These are phyloP conservation scores for Gossypium turneri DNA, from an alignment of 345 rosid genomes.

Conservation along the genomic window DNA sequence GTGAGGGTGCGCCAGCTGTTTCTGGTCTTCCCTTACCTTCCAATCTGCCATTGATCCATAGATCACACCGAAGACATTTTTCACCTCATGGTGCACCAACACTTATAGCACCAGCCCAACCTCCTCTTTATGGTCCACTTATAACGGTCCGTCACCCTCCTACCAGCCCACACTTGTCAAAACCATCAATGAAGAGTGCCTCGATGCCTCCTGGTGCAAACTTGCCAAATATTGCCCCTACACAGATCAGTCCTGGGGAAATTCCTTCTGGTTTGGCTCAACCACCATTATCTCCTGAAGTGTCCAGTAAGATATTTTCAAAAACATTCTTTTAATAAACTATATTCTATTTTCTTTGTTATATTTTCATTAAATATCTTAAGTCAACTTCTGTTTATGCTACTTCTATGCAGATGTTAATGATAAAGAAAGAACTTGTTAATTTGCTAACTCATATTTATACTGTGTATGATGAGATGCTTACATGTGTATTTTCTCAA, in stretches of 20 bases:
- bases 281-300: slow-evolving; percentile 78
- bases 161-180: slow-evolving; percentile 57
- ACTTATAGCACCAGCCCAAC: slow-evolving; percentile 39
- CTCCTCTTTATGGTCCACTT: slow-evolving; percentile 60
- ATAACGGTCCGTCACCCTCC: slow-evolving; percentile 60
- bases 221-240: slow-evolving; percentile 64
- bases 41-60: slow-evolving; percentile 32
- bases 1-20: slow-evolving; percentile 38
- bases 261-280: slow-evolving; percentile 56
- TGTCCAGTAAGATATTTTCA: slow-evolving; percentile 48
- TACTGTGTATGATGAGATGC: neutral
- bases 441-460: neutral
- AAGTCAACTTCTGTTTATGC: neutral
- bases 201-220: slow-evolving; percentile 52
- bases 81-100: slow-evolving; percentile 41
- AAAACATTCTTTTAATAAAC: neutral
- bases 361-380: neutral
- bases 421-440: neutral
- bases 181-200: slow-evolving; percentile 49
- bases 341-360: neutral
- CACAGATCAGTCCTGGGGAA: slow-evolving; percentile 49
- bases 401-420: neutral
- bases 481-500: slow-evolving; percentile 22
- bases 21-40: slow-evolving; percentile 37
- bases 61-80: slow-evolving; percentile 36